Evolutionary conservation across 2,329 filamentous ascomycete genomes (phyloP), one percentile per base, ranked within the genome.

Genomic region (Cadophora sp.): DNA sequence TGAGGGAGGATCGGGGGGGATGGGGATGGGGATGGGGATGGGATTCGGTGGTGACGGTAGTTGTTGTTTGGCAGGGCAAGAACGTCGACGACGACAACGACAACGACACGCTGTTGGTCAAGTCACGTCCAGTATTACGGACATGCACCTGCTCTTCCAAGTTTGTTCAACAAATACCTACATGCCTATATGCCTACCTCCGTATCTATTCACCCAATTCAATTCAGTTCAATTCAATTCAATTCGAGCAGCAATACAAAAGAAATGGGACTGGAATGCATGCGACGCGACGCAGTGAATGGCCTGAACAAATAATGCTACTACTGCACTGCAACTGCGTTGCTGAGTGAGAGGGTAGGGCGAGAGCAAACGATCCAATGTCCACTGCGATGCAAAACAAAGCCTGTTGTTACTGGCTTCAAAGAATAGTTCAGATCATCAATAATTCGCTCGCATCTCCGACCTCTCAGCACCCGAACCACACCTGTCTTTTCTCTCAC

Each of bases 341-440:
- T 59, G 56, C 56, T 59, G 56, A 59, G 56, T 59, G 56, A 59
- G 56, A 43, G n/a, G n/a, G 55, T 16, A 37, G 14, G 34, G 31
- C 31, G 29, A 37, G 14, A 11, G 31, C 55, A 16, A 58, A 24
- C 19, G 31, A 37, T 37, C 56, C 56, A 40, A 59, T 40, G 29
- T 14, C 31, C 22, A 59, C 34, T 14, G 22, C 56, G 31, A 40
- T 7, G 34, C 22, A 29, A 5, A 27, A 40, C 11, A 43, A 59
- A 14, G 11, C 31, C 34, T 59, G n/a, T 16, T 43, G 22, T 40
- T 43, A 59, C 56, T 59, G 56, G 56, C 56, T 37, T 37, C 31
- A 40, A 56, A 37, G 11, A 37, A n/a, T 27, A 34, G 12, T 58
- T 24, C 29, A 22, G 11, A 24, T 19, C 8, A 14, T 37, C 31